Evolutionary conservation across 192 early-diverging fungal genomes (phyloP), one percentile per base, ranked within the genome.

Genomic region (Phycomyces nitens): DNA sequence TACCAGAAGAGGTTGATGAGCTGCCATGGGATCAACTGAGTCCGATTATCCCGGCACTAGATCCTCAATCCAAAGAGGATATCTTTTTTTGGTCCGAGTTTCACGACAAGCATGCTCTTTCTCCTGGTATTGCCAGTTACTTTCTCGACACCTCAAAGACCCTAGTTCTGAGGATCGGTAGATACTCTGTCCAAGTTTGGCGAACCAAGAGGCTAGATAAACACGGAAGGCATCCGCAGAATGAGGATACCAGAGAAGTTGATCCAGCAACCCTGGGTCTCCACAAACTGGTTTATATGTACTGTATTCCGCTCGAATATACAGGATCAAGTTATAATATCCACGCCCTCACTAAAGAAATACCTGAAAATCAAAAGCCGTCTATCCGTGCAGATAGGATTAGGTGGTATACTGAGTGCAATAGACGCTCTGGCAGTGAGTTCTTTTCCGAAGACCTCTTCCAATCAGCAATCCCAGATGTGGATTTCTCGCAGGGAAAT

Each of bases 131-230:
- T 47, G 44, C 44, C 2, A 47, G 44, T 47, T 47, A 47, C 11
- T 47, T 47, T 47, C 44, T 47, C 11, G 44, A 47, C 12, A 18
- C 12, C 3, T 47, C 44, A 3, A 47, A 47, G 12, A 47, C 44
- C 11, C 12, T 14, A 11, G 44, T 47, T 18, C 44, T 47, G 3
- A 14, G 44, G 3, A 47, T 47, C 18, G 44, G 44, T n/a, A 47
- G 44, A 47, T 47, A 47, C 11, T 47, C 44, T 47, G 44, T 47
- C 44, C 44, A 47, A 11, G 44, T 47, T 18, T 47, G 44, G 44
- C 18, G 12, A 3, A 47, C 44, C 2, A 47, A 47, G 11, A 47
- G 18, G 12, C 3, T 18, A 14, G 18, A 14, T 2, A 47, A 47
- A 18, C 44, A 47, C 3, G 18, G 44, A 47, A 3, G 12, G 2